These are phyloP conservation scores for Capsicum rhomboideum DNA, from an alignment of 257 asterid species.

Conservation along the genomic window DNA sequence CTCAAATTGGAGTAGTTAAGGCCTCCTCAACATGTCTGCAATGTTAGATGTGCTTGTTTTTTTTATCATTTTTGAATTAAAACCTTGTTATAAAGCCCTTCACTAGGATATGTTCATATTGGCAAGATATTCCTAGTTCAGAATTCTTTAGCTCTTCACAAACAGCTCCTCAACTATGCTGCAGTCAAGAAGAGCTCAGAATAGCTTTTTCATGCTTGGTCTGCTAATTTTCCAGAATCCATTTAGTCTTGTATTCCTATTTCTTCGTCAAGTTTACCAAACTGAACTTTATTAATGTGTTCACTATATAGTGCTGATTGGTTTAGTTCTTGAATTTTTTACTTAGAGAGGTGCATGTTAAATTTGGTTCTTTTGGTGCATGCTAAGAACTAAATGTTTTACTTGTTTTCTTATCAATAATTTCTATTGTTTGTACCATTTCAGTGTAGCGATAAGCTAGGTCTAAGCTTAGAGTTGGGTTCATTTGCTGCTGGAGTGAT, in stretches of 20 bases:
- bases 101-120: background rate
- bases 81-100: background rate
- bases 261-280: background rate
- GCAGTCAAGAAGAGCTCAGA: background rate
- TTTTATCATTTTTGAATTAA: background rate
- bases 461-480: slow-evolving; percentile 96
- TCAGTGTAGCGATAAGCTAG: slow-evolving; percentile 99
- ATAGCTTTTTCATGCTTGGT: background rate
- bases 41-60: background rate
- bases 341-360: background rate
- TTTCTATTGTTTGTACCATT: slow-evolving; percentile 23
- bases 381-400: background rate
- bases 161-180: background rate
- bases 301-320: background rate
- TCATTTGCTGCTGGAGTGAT: slow-evolving; percentile 99
- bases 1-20: background rate
- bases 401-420: background rate
- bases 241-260: background rate
- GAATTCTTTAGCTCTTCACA: background rate
- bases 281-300: background rate
- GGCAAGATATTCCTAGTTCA: background rate
- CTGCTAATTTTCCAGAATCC: background rate
- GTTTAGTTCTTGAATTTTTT: background rate
- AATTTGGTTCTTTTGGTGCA: background rate
- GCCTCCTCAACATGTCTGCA: background rate